Conservation (phyloP, 2,329 filamentous ascomycete genomes). For the Scleromitrula shiraiana region DNA sequence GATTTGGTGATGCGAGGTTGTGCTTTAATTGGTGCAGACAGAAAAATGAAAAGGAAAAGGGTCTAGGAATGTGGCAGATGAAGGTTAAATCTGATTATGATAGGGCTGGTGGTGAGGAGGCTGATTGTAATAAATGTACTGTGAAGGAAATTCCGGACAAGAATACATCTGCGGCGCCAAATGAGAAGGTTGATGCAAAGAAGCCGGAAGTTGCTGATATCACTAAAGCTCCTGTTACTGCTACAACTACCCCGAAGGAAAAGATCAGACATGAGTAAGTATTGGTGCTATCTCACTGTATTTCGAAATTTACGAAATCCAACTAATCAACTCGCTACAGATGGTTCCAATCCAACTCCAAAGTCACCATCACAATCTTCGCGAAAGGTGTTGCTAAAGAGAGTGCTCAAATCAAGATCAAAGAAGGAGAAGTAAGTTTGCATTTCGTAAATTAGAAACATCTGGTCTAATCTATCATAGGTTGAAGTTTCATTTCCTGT, state of each 20-base stretch:
- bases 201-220: slow-evolving; percentile 3
- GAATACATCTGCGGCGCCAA: slow-evolving; percentile 15
- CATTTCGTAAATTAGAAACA: not conserved
- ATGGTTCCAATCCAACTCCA: slow-evolving; percentile 58
- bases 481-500: slow-evolving; percentile 53
- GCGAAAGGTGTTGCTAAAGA: slow-evolving; percentile 56
- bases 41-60: slow-evolving; percentile 44
- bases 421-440: slow-evolving; percentile 17
- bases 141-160: slow-evolving; percentile 46
- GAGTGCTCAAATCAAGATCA: slow-evolving; percentile 40
- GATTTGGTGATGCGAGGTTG: slow-evolving; percentile 67
- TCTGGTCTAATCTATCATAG: slow-evolving; percentile 27
- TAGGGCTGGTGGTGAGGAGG: slow-evolving; percentile 37
- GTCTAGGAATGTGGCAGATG: slow-evolving; percentile 47
- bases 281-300: not conserved
- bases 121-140: slow-evolving; percentile 37
- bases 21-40: slow-evolving; percentile 54
- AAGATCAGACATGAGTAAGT: slow-evolving; percentile 53
- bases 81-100: slow-evolving; percentile 47
- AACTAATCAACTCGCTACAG: not conserved
- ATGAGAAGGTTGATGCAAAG: not conserved
- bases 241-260: slow-evolving; percentile 37
- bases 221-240: not conserved
- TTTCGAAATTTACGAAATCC: not conserved
- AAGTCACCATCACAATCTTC: slow-evolving; percentile 55